Evolutionary conservation across 441 rosid species (phyloP).

Genomic region (Populus hybrid): DNA sequence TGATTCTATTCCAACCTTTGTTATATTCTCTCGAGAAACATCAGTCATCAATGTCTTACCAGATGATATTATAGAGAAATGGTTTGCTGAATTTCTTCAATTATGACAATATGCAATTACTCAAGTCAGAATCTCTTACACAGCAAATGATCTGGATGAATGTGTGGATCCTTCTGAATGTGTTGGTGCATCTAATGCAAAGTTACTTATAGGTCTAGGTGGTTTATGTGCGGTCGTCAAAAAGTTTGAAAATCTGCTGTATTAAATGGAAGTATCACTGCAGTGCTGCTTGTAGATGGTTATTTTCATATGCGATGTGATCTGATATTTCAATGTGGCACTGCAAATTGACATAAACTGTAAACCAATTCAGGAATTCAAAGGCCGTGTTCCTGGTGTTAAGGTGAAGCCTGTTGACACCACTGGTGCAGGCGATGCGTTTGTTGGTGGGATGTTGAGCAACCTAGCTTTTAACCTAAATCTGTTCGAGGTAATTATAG

Average conservation of each 20-base stretch:
- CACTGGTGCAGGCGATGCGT: constrained; percentile 98
- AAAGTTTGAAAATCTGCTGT: background rate
- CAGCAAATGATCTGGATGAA: background rate
- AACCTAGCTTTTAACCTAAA: background rate
- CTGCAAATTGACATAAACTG: background rate
- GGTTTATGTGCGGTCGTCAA: background rate
- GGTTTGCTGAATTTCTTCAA: background rate
- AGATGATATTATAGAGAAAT: background rate
- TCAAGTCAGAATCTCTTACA: background rate
- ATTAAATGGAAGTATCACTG: background rate
- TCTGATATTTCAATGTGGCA: too few relatives aligned
- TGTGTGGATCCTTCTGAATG: background rate
- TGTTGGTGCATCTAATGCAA: background rate
- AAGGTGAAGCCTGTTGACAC: constrained; percentile 86
- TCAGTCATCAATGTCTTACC: background rate
- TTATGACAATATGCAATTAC: background rate
- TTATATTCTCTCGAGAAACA: background rate
- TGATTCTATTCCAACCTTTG: background rate
- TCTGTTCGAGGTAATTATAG: background rate
- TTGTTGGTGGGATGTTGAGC: constrained; percentile 68
- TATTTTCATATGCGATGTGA: background rate
- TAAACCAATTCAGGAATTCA: constrained; percentile 57
- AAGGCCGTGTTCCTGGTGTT: constrained; percentile 72
- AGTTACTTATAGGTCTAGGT: background rate
- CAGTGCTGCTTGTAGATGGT: background rate